Evolutionary conservation across 306 rosid species (phyloP), one percentile per base, ranked within the genome.

Genomic region (Luffa aegyptiaca): DNA sequence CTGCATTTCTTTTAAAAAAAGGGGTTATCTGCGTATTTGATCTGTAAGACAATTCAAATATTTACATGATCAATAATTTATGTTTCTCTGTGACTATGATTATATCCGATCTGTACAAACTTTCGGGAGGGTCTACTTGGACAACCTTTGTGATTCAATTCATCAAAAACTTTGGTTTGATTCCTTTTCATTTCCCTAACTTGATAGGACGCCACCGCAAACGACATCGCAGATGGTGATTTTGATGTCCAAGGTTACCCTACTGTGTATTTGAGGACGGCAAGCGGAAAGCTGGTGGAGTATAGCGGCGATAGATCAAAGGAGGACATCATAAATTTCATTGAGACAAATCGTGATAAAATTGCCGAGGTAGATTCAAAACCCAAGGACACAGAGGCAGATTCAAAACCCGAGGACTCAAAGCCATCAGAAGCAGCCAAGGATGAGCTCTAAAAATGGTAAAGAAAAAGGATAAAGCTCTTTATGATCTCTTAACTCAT

Each of bases 181-280:
- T 61, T 80, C 59, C 5, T 65, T 65, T 57, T 76, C 3, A 35
- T 63, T 62, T 75, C 12, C 49, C 46, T 49, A 49, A 61, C 75
- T 78, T 82, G 80, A 10, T 81, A 95, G 99, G 99, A 96, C 73
- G 97, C 97, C 69, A 91, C 98, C 58, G 89, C 97, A 45, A 96
- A 96, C 36, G 99, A 96, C 82, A 52, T 91, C 62, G 88, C 96
- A 14, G 61, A 65, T 48, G 92, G 85, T 0, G 58, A 77, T 76
- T 96, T 93, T 31, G 96, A 90, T 3, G 90, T 93, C 71, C 84
- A 96, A 85, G 93, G 97, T 39, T 96, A 86, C 77, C 99, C 99
- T 44, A 96, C 99, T 57, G 0, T 96, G 81, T 91, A 87, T 85
- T 89, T 96, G 80, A 85, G 80, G 68, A 82, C 98, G 66, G 87